phyloP scores from a whole-genome alignment of 176 grass and related monocot genomes.

The Aegilops longissima region DNA sequence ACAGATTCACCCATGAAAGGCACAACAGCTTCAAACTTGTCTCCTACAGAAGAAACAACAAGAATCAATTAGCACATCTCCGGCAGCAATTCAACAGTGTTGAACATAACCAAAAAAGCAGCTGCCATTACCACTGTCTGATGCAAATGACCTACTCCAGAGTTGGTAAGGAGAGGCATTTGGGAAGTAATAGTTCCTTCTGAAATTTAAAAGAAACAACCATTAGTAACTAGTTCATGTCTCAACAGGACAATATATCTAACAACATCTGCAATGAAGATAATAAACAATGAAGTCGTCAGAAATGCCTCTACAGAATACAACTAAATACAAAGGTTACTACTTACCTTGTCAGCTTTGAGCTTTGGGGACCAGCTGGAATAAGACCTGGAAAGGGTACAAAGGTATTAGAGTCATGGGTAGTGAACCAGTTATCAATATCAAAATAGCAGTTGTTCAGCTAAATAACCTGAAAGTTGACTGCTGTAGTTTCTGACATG shows the following conservation, averaged over 20 bases:
- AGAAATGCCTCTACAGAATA: background rate
- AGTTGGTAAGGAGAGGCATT: constrained; percentile 66
- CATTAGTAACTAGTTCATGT: background rate
- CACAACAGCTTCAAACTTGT: constrained; percentile 79
- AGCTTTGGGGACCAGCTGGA: constrained; percentile 40
- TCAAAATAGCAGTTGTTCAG: constrained; percentile 1
- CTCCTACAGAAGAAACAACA: constrained; percentile 44
- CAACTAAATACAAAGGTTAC: background rate
- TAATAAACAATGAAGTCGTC: background rate
- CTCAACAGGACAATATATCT: background rate
- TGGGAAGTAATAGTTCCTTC: constrained; percentile 44
- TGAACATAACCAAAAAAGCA: background rate
- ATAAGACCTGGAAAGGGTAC: constrained; percentile 30
- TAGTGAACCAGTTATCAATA: background rate
- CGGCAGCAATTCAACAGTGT: background rate
- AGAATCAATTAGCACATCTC: constrained; percentile 8
- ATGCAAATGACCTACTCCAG: constrained; percentile 87
- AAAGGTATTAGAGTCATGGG: background rate
- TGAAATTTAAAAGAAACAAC: constrained; percentile 15
- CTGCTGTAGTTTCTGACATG: constrained; percentile 70
- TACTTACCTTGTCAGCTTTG: constrained; percentile 38
- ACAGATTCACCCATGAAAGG: constrained; percentile 99
- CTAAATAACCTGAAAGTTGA: constrained; percentile 64
- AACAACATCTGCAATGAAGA: background rate
- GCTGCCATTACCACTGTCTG: constrained; percentile 63